A percentile compares a stretch with the other conserved stretches of the same genome.
These are phyloP conservation scores for Citrus medica DNA, from an alignment of 345 rosid species.

Conservation along the genomic window DNA sequence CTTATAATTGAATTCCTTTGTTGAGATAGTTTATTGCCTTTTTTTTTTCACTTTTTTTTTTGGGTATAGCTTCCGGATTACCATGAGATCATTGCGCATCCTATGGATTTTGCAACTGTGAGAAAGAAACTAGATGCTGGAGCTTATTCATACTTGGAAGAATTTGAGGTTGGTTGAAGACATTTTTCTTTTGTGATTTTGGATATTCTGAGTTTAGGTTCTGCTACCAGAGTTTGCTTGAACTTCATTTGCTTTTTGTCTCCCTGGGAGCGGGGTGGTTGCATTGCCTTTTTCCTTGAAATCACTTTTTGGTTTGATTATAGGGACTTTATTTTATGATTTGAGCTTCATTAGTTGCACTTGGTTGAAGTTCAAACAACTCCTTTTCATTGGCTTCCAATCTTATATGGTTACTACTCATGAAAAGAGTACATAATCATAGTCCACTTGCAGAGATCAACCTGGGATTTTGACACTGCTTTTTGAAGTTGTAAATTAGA, in stretches of 20 bases:
- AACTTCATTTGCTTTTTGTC: not conserved
- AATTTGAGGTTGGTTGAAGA: constrained; percentile 65
- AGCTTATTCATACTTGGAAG: constrained; percentile 71
- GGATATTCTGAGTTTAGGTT: not conserved
- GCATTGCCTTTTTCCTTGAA: not conserved
- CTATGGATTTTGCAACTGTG: constrained; percentile 85
- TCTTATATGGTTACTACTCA: not conserved
- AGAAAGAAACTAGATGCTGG: constrained; percentile 67
- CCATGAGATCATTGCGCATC: constrained; percentile 71
- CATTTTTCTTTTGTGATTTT: not conserved
- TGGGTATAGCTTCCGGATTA: constrained; percentile 92
- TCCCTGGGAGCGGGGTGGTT: not conserved
- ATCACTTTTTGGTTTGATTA: not conserved
- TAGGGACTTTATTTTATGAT: not conserved
- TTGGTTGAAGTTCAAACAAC: not conserved
- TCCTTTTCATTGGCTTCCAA: not conserved
- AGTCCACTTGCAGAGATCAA: not conserved
- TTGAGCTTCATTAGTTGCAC: not conserved
- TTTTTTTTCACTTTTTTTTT: not conserved
- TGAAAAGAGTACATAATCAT: not conserved
- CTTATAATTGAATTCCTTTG: not conserved
- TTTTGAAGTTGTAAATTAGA: not conserved
- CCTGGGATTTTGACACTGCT: not conserved
- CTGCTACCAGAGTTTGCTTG: not conserved
- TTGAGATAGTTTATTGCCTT: constrained; percentile 4